Evolutionary conservation across 2,329 filamentous ascomycete genomes (phyloP).

Genomic region (Pseudogymnoascus sp.): DNA sequence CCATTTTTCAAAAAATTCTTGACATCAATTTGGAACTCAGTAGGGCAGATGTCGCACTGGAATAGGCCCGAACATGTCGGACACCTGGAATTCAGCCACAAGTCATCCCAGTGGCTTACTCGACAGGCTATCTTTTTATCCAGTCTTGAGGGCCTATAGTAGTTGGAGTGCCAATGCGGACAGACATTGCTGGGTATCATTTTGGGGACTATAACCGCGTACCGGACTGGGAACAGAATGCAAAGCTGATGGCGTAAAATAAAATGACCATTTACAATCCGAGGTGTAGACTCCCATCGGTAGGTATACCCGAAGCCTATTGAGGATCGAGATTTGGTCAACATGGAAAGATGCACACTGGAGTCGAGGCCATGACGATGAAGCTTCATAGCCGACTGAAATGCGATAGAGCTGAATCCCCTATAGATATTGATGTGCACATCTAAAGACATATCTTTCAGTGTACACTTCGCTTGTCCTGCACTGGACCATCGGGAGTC

Average conservation of each 20-base stretch:
- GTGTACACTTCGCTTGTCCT: neutral
- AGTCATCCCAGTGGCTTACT: neutral
- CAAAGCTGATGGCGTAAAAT: neutral
- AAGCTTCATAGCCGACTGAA: neutral
- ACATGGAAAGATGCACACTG: neutral
- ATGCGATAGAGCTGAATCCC: neutral
- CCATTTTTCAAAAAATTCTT: neutral
- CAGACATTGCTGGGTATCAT: neutral
- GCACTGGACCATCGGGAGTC: neutral
- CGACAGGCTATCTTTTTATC: neutral
- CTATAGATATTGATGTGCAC: neutral
- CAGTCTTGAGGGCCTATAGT: neutral
- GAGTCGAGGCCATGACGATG: neutral
- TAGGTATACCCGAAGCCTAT: neutral
- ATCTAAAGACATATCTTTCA: neutral
- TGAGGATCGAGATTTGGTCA: neutral
- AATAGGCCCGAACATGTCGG: neutral
- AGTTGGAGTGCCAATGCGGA: neutral
- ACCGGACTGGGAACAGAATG: neutral
- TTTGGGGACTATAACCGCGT: neutral
- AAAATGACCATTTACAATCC: neutral
- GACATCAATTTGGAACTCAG: neutral
- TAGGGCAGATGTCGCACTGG: neutral
- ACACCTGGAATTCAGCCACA: neutral
- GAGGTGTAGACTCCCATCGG: neutral